These are phyloP conservation scores for Myriangium duriaei DNA, from an alignment of 2,329 filamentous ascomycete genomes.

Conservation along the genomic window DNA sequence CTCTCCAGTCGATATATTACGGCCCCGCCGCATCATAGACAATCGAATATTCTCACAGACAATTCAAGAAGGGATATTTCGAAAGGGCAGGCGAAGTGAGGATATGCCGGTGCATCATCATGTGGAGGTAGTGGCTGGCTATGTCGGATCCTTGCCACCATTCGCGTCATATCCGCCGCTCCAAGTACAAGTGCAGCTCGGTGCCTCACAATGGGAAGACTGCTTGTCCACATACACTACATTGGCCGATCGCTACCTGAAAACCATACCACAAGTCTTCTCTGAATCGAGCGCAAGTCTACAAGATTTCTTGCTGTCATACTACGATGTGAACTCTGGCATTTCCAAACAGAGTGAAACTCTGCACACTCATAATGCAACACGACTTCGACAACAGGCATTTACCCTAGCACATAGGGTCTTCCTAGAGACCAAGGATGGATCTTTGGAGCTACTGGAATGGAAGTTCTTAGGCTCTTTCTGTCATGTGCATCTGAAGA, in stretches of 20 bases:
- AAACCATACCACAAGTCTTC: conserved; percentile 47
- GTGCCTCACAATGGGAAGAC: conserved; percentile 60
- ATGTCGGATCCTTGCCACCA: conserved; percentile 43
- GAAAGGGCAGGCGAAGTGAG: background rate
- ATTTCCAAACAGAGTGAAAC: background rate
- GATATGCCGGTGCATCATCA: background rate
- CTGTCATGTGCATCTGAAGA: conserved; percentile 5
- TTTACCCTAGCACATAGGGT: background rate
- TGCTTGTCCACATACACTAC: conserved; percentile 66
- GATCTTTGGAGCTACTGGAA: background rate
- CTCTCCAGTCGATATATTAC: background rate
- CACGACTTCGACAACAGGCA: background rate
- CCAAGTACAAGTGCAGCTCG: conserved; percentile 53
- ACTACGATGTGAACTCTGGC: conserved; percentile 41
- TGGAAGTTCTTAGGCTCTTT: conserved; percentile 3
- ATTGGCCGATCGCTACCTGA: conserved; percentile 53
- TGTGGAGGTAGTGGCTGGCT: background rate
- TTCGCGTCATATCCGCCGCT: conserved; percentile 67
- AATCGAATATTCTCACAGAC: too few relatives aligned
- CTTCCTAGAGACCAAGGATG: background rate
- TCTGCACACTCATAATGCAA: background rate
- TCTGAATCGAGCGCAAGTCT: conserved; percentile 26
- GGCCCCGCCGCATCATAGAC: too few relatives aligned
- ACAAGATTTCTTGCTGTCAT: conserved; percentile 50
- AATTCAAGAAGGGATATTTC: too few relatives aligned